Percentiles rank a stretch among this genome's conserved stretches.
Evolutionary conservation across 2,329 filamentous ascomycete species (phyloP).

Genomic region (Penicillium sclerotiorum): DNA sequence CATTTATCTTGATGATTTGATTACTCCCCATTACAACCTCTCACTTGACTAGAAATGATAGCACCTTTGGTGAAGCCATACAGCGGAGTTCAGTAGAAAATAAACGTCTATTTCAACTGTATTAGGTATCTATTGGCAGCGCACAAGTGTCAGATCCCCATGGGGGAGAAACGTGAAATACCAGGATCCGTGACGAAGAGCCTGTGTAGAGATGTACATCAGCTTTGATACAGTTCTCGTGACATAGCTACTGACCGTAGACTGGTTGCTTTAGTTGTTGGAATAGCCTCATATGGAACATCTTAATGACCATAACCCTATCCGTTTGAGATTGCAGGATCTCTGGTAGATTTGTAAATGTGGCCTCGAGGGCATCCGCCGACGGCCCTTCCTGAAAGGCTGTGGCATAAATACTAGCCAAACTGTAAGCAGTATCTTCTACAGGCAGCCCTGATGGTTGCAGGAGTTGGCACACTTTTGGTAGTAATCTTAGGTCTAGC

Average conservation of each 20-base stretch:
- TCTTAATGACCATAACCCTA: background rate
- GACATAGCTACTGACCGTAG: background rate
- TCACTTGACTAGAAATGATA: background rate
- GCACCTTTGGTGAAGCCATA: background rate
- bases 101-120: background rate
- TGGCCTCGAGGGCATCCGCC: background rate
- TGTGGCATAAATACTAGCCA: background rate
- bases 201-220: background rate
- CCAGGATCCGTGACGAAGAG: background rate
- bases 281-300: too few species aligned
- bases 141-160: background rate
- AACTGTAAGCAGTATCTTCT: too few species aligned
- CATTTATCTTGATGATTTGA: background rate
- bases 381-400: background rate
- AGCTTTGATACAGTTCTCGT: background rate
- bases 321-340: background rate
- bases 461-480: background rate
- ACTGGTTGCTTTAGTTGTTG: background rate
- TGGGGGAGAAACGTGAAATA: background rate
- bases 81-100: background rate
- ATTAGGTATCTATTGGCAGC: background rate
- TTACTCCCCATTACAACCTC: background rate
- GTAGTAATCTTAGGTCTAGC: slow-evolving; percentile 1
- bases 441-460: background rate
- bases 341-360: background rate